phyloP scores from a whole-genome alignment of 352 stramenopile species.

The Globisporangium nodosum region DNA sequence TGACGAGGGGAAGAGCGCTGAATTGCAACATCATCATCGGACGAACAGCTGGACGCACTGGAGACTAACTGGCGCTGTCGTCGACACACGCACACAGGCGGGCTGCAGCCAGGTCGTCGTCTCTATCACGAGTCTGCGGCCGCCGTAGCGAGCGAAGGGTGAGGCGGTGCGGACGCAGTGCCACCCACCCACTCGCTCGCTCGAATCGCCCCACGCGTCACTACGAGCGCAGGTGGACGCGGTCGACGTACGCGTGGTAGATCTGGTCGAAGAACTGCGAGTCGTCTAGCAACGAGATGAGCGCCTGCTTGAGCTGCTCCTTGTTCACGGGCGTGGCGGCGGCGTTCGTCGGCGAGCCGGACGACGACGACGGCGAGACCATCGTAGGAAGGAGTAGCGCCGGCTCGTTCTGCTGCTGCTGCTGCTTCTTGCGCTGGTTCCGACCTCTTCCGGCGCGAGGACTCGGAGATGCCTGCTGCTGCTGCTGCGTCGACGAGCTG shows the following conservation, averaged over 20 bases:
- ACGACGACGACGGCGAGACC: conserved; percentile 4
- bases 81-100: too few species aligned
- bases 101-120: background rate
- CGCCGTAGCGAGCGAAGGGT: too few species aligned
- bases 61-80: background rate
- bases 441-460: background rate
- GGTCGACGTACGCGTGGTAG: conserved; percentile 78
- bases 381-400: conserved; percentile 7
- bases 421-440: conserved; percentile 27
- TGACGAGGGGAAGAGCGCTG: background rate
- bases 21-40: background rate
- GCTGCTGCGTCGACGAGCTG: conserved; percentile 8
- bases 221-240: conserved; percentile 47
- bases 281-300: conserved; percentile 76
- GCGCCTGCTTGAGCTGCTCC: conserved; percentile 82
- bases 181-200: background rate
- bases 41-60: background rate
- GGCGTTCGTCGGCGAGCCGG: background rate
- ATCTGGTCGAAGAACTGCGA: conserved; percentile 85
- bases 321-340: conserved; percentile 50
- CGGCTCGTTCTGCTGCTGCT: conserved; percentile 11
- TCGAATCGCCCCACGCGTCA: background rate
- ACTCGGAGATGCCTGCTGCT: conserved; percentile 12
- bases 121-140: background rate
- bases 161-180: background rate